These are phyloP conservation scores for Amaranthus tricolor DNA, from an alignment of 179 eudicot species.

Conservation along the genomic window DNA sequence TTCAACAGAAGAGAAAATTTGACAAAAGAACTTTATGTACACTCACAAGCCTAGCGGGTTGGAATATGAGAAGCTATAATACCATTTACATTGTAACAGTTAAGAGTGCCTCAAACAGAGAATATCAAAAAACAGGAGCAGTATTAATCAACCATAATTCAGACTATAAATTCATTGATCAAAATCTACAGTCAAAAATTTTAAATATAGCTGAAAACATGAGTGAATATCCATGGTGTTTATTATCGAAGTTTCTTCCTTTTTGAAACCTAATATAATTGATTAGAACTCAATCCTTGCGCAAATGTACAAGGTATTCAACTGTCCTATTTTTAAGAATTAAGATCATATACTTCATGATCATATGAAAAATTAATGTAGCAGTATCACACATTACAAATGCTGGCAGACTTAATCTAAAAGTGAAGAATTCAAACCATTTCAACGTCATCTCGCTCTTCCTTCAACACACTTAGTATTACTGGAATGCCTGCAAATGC, in stretches of 20 bases:
- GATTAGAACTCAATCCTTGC: background rate
- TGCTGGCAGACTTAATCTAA: background rate
- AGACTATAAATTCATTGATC: no score
- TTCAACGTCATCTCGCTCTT: conserved; percentile 94
- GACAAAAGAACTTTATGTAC: background rate
- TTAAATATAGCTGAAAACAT: background rate
- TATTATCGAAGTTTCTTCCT: background rate
- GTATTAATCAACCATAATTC: background rate
- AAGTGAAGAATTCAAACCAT: conserved; percentile 48
- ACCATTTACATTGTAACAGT: background rate
- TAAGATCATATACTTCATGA: background rate
- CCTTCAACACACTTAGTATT: conserved; percentile 72
- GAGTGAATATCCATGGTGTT: background rate
- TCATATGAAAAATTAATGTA: conserved; percentile 4
- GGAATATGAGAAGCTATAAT: no score
- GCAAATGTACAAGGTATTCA: background rate
- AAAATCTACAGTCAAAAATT: no score
- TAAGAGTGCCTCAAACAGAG: background rate
- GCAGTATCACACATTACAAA: background rate
- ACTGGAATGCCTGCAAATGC: conserved; percentile 77
- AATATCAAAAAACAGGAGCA: background rate
- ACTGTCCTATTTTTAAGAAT: background rate
- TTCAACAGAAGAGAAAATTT: background rate
- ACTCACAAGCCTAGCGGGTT: background rate
- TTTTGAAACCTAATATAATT: background rate